Conservation (phyloP, 106 monocot genomes). For the Acorus gramineus region DNA sequence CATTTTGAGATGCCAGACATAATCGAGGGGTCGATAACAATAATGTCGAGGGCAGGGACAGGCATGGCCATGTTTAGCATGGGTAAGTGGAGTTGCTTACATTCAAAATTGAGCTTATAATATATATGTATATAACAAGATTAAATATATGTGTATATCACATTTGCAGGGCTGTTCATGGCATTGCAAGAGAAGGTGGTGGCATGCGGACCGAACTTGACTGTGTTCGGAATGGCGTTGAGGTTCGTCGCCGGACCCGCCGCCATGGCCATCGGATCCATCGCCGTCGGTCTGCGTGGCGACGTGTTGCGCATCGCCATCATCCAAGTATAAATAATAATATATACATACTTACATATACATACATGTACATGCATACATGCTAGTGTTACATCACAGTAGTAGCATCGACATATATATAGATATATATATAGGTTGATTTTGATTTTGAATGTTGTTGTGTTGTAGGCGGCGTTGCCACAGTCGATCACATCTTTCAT, state of each 20-base stretch:
- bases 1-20: constrained; percentile 40
- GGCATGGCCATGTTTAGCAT: constrained; percentile 91
- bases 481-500: constrained; percentile 61
- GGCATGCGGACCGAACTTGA: constrained; percentile 41
- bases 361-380: no score
- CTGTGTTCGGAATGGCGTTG: constrained; percentile 33
- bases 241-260: constrained; percentile 65
- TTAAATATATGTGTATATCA: neutral
- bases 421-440: neutral
- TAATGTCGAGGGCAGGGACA: constrained; percentile 69
- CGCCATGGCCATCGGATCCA: constrained; percentile 48
- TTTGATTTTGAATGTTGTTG: neutral
- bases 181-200: constrained; percentile 56
- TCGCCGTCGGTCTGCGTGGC: constrained; percentile 42
- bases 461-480: constrained; percentile 67
- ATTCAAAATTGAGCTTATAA: neutral
- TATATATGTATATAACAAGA: constrained; percentile 1
- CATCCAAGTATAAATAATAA: constrained; percentile 36
- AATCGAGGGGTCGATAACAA: constrained; percentile 41
- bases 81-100: constrained; percentile 28
- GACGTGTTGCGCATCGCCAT: constrained; percentile 36
- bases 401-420: no score
- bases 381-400: no score
- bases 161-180: constrained; percentile 61
- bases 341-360: no score